Percentiles rank a stretch among this genome's conserved stretches.
Conservation (phyloP, 1,284 basidiomycete genomes). For the Heterobasidion annosum region DNA sequence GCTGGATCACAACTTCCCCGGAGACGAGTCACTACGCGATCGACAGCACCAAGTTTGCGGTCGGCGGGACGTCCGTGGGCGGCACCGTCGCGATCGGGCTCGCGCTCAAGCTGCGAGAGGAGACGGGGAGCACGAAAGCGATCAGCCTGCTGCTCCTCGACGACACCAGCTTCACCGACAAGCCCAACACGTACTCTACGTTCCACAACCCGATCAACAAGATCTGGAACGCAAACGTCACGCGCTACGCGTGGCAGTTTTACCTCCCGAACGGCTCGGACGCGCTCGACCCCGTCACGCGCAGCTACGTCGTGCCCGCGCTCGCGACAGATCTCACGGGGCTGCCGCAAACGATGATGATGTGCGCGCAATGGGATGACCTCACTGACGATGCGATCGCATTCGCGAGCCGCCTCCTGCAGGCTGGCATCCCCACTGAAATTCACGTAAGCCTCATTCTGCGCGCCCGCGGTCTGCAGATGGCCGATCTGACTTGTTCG, state of each 20-base stretch:
- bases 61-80: neutral
- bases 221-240: neutral
- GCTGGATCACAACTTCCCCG: neutral
- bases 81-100: neutral
- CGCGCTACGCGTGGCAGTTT: neutral
- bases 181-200: neutral
- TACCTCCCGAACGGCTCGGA: neutral
- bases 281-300: neutral
- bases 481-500: neutral
- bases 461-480: neutral
- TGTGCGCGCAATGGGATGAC: slow-evolving; percentile 1
- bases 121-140: neutral
- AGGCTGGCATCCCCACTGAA: neutral
- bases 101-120: neutral
- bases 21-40: neutral
- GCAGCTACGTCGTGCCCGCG: neutral
- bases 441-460: neutral
- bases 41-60: neutral
- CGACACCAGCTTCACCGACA: neutral
- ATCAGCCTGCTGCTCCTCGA: neutral
- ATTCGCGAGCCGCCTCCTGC: neutral
- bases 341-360: neutral
- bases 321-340: neutral
- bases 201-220: neutral
- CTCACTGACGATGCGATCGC: neutral